A percentile compares a stretch with the other conserved stretches of the same genome.
phyloP scores from a whole-genome alignment of 1,284 basidiomycete genomes.

The Trichosporon coremiiforme region DNA sequence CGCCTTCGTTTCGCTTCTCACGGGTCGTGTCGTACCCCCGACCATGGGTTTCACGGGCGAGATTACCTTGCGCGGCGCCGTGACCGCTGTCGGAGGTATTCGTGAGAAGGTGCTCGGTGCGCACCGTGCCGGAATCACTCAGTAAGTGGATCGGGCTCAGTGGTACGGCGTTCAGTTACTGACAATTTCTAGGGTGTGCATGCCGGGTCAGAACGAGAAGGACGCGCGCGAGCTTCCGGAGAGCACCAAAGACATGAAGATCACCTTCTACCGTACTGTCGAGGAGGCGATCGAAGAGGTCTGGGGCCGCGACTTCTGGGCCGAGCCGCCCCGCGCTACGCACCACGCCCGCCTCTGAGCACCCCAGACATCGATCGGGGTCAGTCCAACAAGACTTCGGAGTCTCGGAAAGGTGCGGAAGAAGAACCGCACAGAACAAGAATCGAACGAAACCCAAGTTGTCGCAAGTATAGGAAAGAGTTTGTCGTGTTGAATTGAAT shows the following conservation, averaged over 20 bases:
- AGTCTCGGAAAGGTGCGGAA: not conserved
- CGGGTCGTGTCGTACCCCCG: conserved; percentile 71
- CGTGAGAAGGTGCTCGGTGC: conserved; percentile 94
- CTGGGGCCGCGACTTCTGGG: conserved; percentile 39
- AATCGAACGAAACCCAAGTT: conserved; percentile 13
- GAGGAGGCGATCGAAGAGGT: conserved; percentile 46
- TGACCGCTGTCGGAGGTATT: conserved; percentile 85
- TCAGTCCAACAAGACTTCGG: not conserved
- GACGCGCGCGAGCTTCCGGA: conserved; percentile 90
- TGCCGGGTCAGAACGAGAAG: conserved; percentile 78
- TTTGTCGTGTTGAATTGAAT: not conserved
- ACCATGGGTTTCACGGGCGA: conserved; percentile 94
- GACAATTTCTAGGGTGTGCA: conserved; percentile 60
- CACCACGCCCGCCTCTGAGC: conserved; percentile 20
- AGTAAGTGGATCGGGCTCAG: conserved; percentile 42
- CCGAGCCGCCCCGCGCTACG: conserved; percentile 16
- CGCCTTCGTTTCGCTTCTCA: conserved; percentile 85
- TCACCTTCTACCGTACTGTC: conserved; percentile 62
- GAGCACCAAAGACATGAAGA: conserved; percentile 82
- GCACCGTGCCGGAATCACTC: conserved; percentile 86
- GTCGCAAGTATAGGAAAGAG: not conserved
- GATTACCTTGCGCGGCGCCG: conserved; percentile 86
- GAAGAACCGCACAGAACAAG: not conserved
- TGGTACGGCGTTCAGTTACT: conserved; percentile 11
- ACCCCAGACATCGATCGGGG: not conserved